Evolutionary conservation across 2,329 filamentous ascomycete species (phyloP), one percentile per base, ranked within the genome.

Genomic region (Clarireedia paspali): DNA sequence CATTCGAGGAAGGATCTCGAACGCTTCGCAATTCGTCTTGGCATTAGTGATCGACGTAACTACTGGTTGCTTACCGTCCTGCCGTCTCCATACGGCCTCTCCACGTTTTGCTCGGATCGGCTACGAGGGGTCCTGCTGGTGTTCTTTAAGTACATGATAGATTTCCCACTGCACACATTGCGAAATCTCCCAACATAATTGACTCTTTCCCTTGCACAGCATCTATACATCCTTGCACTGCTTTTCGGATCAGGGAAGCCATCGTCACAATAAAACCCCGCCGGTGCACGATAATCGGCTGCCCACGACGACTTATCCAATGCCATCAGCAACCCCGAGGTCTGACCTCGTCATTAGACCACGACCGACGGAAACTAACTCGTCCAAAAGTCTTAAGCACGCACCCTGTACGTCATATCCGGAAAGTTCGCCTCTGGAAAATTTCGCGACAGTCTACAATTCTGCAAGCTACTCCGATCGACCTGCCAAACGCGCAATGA

Each of bases 401-500:
- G 56, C 62, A 26, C 64, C 65, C 46, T 64, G 63, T 27, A 62
- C 61, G 2, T 68, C 66, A 9, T 63, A 60, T 24, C 58, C 59
- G n/a, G 62, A 65, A 49, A 57, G 15, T 54, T 63, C 54, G 17
- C 57, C 36, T 42, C 46, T 47, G 42, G 58, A 34, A 17, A 57
- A 48, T 23, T 60, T 62, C 47, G 57, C 60, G 10, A 51, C 59
- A 2, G 58, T 63, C n/a, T 56, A 60, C n/a, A 49, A 55, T 24
- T 51, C 55, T 23, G 39, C 50, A 17, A 47, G 38, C 36, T 53
- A 49, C 50, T 57, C 60, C 17, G 59, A 64, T 23, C 63, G 66
- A n/a, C 66, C 66, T 3, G 44, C 60, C 2, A 69, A 69, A 63
- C 59, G 67, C 60, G 61, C 66, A 57, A 67, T 69, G 67, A 65